Evolutionary conservation across 2,329 filamentous ascomycete genomes (phyloP), one percentile per base, ranked within the genome.

Genomic region (Talaromyces islandicus): DNA sequence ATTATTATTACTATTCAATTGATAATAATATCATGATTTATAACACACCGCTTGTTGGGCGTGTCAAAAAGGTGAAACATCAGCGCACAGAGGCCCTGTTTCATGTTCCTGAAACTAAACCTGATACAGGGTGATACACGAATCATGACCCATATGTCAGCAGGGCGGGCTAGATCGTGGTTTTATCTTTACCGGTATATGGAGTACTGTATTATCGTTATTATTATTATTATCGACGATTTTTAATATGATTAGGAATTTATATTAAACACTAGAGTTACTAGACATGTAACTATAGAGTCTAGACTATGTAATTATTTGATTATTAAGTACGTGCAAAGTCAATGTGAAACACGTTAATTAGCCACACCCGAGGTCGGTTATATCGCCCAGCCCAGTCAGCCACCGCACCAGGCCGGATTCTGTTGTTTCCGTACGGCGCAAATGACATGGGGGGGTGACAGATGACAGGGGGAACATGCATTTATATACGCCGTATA

Each of bases 281-380:
- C 1, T 35, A 35, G n/a, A n/a, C 2, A 35, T 17, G 12, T 35
- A n/a, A n/a, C n/a, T n/a, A 17, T 35, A 14, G 32, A 35, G 32
- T 14, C 32, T 35, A 17, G 32, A 35, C 7, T n/a, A 19, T 19
- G 7, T n/a, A 41, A 6, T 6, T 41, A 17, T 14, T 9, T 3
- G 5, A 3, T 7, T 46, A 10, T n/a, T 46, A 46, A n/a, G n/a
- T 21, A 9, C 43, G n/a, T n/a, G n/a, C n/a, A n/a, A 46, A 12
- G n/a, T 46, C 21, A 24, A 46, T 24, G 43, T 61, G 60, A 60
- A 53, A 29, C 41, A 54, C 52, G 25, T 43, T 59, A 17, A 48
- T 59, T 51, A 25, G 56, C 56, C 10, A n/a, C 24, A 32, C 30
- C 30, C 10, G 11, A 14, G 29, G n/a, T 46, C 38, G n/a, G n/a